These are phyloP conservation scores for Penicillium frequentans DNA, from an alignment of 2,329 filamentous ascomycete genomes.

Conservation along the genomic window DNA sequence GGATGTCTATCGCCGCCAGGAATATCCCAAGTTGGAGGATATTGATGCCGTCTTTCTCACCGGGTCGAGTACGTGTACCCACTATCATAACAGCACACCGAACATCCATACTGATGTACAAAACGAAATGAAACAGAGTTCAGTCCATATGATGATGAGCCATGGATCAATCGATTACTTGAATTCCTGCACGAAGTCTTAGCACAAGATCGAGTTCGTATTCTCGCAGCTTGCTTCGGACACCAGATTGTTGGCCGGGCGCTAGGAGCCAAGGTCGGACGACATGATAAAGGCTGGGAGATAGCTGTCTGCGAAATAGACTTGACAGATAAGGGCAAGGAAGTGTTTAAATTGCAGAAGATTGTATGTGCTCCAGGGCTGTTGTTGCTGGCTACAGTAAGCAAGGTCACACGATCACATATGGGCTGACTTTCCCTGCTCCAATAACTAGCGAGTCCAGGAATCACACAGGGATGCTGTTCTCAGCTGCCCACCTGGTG, in stretches of 20 bases:
- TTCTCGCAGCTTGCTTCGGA: constrained; percentile 85
- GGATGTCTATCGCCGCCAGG: constrained; percentile 67
- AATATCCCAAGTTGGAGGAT: constrained; percentile 70
- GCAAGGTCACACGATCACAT: background rate
- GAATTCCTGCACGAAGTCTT: constrained; percentile 65
- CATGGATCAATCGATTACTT: constrained; percentile 75
- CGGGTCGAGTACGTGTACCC: constrained; percentile 59
- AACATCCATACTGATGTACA: background rate
- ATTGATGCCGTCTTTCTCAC: constrained; percentile 83
- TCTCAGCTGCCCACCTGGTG: constrained; percentile 60
- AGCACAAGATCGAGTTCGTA: constrained; percentile 60
- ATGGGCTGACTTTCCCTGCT: background rate
- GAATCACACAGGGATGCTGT: constrained; percentile 88
- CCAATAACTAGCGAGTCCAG: constrained; percentile 52
- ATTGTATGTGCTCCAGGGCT: constrained; percentile 44
- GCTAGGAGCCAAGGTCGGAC: constrained; percentile 65
- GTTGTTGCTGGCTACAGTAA: background rate
- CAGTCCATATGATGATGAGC: constrained; percentile 70
- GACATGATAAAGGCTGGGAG: constrained; percentile 75
- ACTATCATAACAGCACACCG: background rate
- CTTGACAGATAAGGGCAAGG: constrained; percentile 68
- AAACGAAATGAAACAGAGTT: constrained; percentile 52
- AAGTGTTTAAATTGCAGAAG: constrained; percentile 67
- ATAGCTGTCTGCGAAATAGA: constrained; percentile 69
- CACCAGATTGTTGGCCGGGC: constrained; percentile 82